Evolutionary conservation across 1,284 basidiomycete genomes (phyloP).

Genomic region (Moesziomyces parantarcticus): DNA sequence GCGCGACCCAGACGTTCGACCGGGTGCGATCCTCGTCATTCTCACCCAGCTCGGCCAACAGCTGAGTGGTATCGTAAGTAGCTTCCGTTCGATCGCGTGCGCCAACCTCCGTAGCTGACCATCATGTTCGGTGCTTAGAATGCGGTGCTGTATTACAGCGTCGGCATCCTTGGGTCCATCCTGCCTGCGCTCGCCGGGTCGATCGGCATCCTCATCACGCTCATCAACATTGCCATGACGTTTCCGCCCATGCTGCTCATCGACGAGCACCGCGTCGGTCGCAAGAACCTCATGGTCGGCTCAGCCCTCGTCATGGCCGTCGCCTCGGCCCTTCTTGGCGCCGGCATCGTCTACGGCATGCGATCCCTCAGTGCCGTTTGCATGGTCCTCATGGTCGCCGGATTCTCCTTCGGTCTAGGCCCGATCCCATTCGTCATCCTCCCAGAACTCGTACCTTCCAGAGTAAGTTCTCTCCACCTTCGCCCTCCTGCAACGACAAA

Average conservation of each 20-base stretch:
- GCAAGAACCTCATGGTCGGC: slow-evolving; percentile 68
- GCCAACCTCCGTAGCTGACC: too few relatives aligned
- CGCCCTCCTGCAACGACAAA: too few relatives aligned
- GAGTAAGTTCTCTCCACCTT: slow-evolving; percentile 14
- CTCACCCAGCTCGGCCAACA: slow-evolving; percentile 64
- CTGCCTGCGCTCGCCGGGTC: slow-evolving; percentile 47
- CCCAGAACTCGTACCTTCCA: slow-evolving; percentile 83
- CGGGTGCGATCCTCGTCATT: slow-evolving; percentile 50
- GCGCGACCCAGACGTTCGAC: slow-evolving; percentile 28
- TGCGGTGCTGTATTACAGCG: slow-evolving; percentile 63
- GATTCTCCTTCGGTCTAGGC: slow-evolving; percentile 88
- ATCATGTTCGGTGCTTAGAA: slow-evolving; percentile 19
- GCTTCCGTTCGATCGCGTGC: too few relatives aligned
- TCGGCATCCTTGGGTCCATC: slow-evolving; percentile 58
- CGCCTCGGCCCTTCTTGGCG: slow-evolving; percentile 78
- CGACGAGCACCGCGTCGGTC: slow-evolving; percentile 71
- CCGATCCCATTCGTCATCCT: slow-evolving; percentile 91
- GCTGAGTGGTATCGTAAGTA: slow-evolving; percentile 56
- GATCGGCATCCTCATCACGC: slow-evolving; percentile 61
- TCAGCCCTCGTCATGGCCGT: slow-evolving; percentile 74
- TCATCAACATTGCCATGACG: slow-evolving; percentile 79
- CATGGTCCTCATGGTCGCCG: slow-evolving; percentile 86
- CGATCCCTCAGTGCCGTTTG: slow-evolving; percentile 76
- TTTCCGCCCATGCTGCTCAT: slow-evolving; percentile 85
- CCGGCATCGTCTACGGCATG: slow-evolving; percentile 73